Conservation (phyloP, 2,329 filamentous ascomycete species). For the Exophiala viscosa region DNA sequence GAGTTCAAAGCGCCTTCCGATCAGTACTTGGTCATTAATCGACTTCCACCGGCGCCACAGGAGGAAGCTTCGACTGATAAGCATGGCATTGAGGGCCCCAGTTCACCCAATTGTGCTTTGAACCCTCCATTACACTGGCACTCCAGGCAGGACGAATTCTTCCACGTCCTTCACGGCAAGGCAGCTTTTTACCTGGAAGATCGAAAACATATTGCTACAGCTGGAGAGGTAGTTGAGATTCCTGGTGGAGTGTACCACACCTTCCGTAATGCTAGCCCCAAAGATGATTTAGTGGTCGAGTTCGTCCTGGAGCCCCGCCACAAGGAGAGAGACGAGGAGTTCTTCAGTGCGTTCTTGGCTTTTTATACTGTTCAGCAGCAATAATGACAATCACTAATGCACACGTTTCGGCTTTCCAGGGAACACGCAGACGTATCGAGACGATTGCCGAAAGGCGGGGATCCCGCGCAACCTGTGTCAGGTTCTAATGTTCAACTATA, state of each 20-base stretch:
- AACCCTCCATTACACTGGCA: slow-evolving; percentile 14
- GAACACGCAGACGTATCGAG: slow-evolving; percentile 13
- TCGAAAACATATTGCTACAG: slow-evolving; percentile 1
- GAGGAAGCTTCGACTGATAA: neutral
- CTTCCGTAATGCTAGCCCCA: slow-evolving; percentile 11
- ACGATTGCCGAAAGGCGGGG: slow-evolving; percentile 6
- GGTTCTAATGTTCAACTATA: slow-evolving; percentile 11
- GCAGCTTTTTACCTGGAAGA: slow-evolving; percentile 9
- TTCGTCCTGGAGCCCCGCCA: slow-evolving; percentile 4
- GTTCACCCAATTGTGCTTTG: slow-evolving; percentile 7
- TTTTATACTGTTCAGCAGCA: neutral
- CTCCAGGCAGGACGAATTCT: slow-evolving; percentile 12
- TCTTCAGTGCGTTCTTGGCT: neutral
- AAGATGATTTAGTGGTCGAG: slow-evolving; percentile 2
- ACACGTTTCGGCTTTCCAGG: neutral
- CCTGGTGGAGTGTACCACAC: slow-evolving; percentile 7
- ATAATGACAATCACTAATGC: neutral
- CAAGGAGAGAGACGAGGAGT: slow-evolving; percentile 1
- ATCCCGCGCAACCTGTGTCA: slow-evolving; percentile 6
- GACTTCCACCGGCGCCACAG: slow-evolving; percentile 4
- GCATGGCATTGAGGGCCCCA: neutral
- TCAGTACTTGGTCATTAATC: slow-evolving; percentile 6
- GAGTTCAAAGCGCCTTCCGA: slow-evolving; percentile 1
- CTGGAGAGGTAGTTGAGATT: slow-evolving; percentile 4
- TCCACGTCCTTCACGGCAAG: slow-evolving; percentile 9